These are phyloP conservation scores for Rhododendron griersonianum DNA, from an alignment of 148 eudicot species.

Conservation along the genomic window DNA sequence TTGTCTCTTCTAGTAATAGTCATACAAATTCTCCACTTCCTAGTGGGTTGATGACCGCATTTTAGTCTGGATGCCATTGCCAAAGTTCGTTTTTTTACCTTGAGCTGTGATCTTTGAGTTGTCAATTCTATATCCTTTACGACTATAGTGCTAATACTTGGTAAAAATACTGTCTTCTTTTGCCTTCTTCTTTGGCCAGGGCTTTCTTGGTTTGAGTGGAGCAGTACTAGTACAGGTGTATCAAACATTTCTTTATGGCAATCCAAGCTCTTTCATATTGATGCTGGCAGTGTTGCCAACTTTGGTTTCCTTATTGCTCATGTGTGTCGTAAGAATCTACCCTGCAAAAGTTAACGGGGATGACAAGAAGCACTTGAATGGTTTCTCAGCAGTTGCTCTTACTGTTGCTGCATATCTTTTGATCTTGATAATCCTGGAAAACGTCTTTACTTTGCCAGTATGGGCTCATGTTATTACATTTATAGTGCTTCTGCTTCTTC, in stretches of 20 bases:
- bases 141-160: background rate
- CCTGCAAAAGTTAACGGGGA: slow-evolving; percentile 28
- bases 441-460: slow-evolving; percentile 29
- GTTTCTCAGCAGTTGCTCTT: slow-evolving; percentile 49
- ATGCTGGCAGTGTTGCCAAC: slow-evolving; percentile 58
- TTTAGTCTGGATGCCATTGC: background rate
- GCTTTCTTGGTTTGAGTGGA: slow-evolving; percentile 77
- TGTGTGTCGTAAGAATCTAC: slow-evolving; percentile 55
- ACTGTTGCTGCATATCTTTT: slow-evolving; percentile 54
- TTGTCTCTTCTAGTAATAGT: background rate
- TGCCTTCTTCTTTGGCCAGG: slow-evolving; percentile 25
- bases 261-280: slow-evolving; percentile 50
- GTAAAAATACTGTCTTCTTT: background rate
- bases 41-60: background rate
- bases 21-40: background rate
- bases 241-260: slow-evolving; percentile 45
- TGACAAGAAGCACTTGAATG: slow-evolving; percentile 45
- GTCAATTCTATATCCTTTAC: background rate
- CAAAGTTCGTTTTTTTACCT: background rate
- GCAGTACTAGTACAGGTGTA: slow-evolving; percentile 71
- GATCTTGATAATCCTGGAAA: slow-evolving; percentile 44
- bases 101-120: background rate
- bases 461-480: slow-evolving; percentile 31
- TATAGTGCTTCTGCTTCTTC: slow-evolving; percentile 34
- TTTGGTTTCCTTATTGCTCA: slow-evolving; percentile 43